These are phyloP conservation scores for Neurospora africana DNA, from an alignment of 495 filamentous ascomycete species.

Conservation along the genomic window DNA sequence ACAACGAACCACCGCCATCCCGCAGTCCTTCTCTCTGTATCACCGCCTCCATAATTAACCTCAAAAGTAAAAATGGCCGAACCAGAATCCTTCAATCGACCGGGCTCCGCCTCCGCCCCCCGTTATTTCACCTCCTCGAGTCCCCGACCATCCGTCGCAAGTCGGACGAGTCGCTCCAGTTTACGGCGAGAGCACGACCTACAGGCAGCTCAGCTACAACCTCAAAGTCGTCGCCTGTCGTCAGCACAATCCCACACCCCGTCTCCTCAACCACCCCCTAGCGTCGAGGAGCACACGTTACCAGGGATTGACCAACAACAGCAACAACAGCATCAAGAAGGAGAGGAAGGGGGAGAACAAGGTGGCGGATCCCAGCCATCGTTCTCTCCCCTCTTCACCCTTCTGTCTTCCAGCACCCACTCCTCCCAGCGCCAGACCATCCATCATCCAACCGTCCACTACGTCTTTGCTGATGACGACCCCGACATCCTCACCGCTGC, in stretches of 20 bases:
- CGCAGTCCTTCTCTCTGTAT: neutral
- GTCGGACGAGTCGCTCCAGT: constrained; percentile 18
- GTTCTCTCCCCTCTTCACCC: constrained; percentile 57
- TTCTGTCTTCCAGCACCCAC: constrained; percentile 42
- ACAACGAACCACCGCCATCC: neutral
- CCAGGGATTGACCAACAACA: neutral
- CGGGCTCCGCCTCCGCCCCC: constrained; percentile 15
- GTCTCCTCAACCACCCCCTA: constrained; percentile 5
- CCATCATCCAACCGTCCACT: constrained; percentile 75
- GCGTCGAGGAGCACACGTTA: neutral
- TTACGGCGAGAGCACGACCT: constrained; percentile 19
- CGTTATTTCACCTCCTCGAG: constrained; percentile 13
- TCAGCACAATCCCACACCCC: constrained; percentile 7
- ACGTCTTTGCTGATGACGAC: constrained; percentile 79
- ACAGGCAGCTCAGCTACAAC: constrained; percentile 5
- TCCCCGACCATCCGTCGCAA: constrained; percentile 19
- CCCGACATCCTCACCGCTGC: constrained; percentile 50
- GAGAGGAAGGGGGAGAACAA: neutral
- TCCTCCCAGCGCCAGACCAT: constrained; percentile 27
- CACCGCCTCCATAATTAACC: neutral
- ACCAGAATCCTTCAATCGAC: constrained; percentile 11
- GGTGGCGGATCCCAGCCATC: constrained; percentile 16
- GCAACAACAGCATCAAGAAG: constrained; percentile 1
- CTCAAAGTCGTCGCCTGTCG: constrained; percentile 9
- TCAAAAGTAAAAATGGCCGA: constrained; percentile 11